Evolutionary conservation across 306 rosid species (phyloP).

Genomic region (Nissolia schottii): DNA sequence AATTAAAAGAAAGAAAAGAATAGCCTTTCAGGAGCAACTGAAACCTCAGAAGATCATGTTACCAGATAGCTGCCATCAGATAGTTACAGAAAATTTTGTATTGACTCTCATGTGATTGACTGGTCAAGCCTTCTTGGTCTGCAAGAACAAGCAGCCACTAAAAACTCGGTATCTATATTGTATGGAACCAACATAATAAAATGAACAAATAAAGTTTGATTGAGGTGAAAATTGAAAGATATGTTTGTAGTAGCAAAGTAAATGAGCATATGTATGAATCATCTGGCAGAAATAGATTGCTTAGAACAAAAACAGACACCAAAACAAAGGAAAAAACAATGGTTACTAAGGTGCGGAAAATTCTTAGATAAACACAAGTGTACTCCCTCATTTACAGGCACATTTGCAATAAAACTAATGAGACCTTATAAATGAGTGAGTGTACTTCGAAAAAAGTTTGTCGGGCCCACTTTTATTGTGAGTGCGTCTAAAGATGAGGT

Average conservation of each 20-base stretch:
- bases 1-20: background rate
- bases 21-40: background rate
- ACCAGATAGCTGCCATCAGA: conserved; percentile 19
- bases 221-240: background rate
- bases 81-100: conserved; percentile 17
- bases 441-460: no score
- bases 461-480: no score
- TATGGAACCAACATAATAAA: background rate
- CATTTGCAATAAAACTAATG: no score
- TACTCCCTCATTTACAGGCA: no score
- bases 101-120: background rate
- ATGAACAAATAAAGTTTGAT: background rate
- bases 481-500: no score
- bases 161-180: background rate
- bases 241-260: background rate
- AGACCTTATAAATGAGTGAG: no score
- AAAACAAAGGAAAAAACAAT: background rate
- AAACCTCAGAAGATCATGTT: conserved; percentile 27
- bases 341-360: no score
- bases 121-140: conserved; percentile 51
- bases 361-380: no score
- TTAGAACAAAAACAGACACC: background rate
- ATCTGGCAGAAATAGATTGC: background rate
- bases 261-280: background rate
- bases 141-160: conserved; percentile 29